phyloP scores from a whole-genome alignment of 2,329 filamentous ascomycete genomes.

The Emericellopsis atlantica region DNA sequence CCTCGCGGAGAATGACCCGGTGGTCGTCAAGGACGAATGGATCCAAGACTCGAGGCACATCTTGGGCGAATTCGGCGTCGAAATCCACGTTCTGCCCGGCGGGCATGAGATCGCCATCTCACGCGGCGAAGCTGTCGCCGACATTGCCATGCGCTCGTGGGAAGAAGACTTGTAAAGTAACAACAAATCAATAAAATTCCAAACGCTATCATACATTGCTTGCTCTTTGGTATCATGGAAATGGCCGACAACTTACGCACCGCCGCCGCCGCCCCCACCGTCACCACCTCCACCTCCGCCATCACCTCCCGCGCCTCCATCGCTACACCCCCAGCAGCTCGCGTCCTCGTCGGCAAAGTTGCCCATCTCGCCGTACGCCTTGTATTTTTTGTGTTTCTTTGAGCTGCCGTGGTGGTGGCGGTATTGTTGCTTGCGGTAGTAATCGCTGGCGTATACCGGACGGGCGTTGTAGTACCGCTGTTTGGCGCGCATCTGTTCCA shows the following conservation, averaged over 20 bases:
- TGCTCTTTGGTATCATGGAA: too few species aligned
- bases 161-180: not conserved
- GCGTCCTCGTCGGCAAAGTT: not conserved
- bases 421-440: not conserved
- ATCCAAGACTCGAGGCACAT: slow-evolving; percentile 44
- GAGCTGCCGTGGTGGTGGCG: not conserved
- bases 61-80: slow-evolving; percentile 43
- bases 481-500: not conserved
- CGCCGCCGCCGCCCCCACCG: not conserved
- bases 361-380: not conserved
- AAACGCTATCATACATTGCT: too few species aligned
- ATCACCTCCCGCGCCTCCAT: not conserved
- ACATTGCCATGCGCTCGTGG: slow-evolving; percentile 22
- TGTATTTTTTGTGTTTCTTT: not conserved
- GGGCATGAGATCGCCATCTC: slow-evolving; percentile 62
- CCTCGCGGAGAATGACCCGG: slow-evolving; percentile 51
- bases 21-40: slow-evolving; percentile 54
- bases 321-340: not conserved
- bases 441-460: not conserved
- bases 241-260: not conserved
- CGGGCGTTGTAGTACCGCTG: not conserved
- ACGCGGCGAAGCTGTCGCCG: slow-evolving; percentile 43
- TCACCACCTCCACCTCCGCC: slow-evolving; percentile 1
- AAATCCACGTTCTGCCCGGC: slow-evolving; percentile 43
- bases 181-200: too few species aligned